Base-by-base conservation (phyloP, 2,329 filamentous ascomycete genomes). In the Epichloe coenophiala region DNA sequence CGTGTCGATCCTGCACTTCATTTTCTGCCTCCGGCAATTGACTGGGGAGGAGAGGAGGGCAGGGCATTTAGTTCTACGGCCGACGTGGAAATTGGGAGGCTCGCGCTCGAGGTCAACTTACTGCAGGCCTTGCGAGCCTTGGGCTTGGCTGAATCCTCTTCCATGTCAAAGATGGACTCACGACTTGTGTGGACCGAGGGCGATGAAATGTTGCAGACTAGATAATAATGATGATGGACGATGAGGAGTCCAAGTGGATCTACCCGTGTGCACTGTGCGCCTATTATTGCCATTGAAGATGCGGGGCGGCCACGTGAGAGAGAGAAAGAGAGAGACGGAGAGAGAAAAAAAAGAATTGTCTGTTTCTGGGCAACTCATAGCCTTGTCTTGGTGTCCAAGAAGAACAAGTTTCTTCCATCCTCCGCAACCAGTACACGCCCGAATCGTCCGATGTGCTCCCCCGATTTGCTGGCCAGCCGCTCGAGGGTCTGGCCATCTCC, bases 1-100 rank as follows among this genome's bases (percentile, higher is more conserved):
- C 6, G 59, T 56, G 15, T 68, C 65, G 19, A 68, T 61, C 40
- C 62, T 60, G 52, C 66, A 68, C 56, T 65, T 67, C 65, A 68
- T 67, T 58, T 68, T 63, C 49, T 62, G 61, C 23, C 54, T 56
- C 27, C 58, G 56, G 50, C 61, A 62, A 31, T 61, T 60, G 33
- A 63, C 60, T 62, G 33, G 11, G 8, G 19, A 33, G 13, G 13
- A 27, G 19, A 7, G 27, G 27, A 1, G 43, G 13, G 8, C 43
- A n/a, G 9, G 8, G 15, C 36, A 39, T n/a, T 47, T 15, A 12
- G 36, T 47, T 47, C 6, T 40, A 40, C 23, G 19, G 19, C 17
- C 9, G 33, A 27, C 27, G 27, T 31, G 27, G 27, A 9, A 17
- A 36, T 2, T n/a, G 13, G 21, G 3, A 3, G 11, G 11, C 21